Conservation (phyloP, 768 basidiomycete species). For the Mycena albidolilacea region DNA sequence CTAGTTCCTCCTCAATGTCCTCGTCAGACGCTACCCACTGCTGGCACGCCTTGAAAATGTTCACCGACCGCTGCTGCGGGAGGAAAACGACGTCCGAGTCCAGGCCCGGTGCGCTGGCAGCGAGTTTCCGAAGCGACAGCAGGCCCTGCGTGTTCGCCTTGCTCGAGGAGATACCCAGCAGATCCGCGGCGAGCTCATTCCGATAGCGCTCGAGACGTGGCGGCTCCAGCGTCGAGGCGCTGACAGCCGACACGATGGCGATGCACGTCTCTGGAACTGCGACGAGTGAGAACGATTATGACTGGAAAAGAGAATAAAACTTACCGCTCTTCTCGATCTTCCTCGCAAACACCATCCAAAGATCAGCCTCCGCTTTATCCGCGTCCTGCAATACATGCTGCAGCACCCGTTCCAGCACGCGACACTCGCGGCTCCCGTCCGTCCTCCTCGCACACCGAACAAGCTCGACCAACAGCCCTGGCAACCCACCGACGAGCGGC, state of each 20-base stretch:
- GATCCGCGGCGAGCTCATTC: conserved; percentile 90
- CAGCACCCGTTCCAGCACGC: conserved; percentile 74
- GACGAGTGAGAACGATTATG: neutral
- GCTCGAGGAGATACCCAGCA: conserved; percentile 74
- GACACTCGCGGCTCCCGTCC: conserved; percentile 68
- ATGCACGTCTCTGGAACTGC: conserved; percentile 81
- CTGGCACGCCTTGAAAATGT: conserved; percentile 87
- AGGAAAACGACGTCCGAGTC: conserved; percentile 90
- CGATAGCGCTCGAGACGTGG: conserved; percentile 83
- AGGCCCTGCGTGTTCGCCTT: conserved; percentile 82
- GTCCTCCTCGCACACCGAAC: conserved; percentile 49
- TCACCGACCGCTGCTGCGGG: conserved; percentile 87
- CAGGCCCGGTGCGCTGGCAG: conserved; percentile 80
- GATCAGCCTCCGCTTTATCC: conserved; percentile 76
- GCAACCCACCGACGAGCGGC: conserved; percentile 39
- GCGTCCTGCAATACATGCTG: conserved; percentile 72
- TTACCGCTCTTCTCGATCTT: conserved; percentile 74
- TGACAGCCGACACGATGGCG: conserved; percentile 74
- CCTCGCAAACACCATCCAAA: conserved; percentile 83
- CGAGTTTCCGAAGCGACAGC: conserved; percentile 75
- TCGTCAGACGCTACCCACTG: conserved; percentile 81
- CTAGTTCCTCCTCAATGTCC: conserved; percentile 82
- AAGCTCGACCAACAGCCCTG: conserved; percentile 48
- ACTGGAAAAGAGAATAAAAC: conserved; percentile 40
- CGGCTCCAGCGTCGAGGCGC: conserved; percentile 75